Evolutionary conservation across 225 moss, liverwort and hornwort species (phyloP).

Genomic region (Polytrichum commune): DNA sequence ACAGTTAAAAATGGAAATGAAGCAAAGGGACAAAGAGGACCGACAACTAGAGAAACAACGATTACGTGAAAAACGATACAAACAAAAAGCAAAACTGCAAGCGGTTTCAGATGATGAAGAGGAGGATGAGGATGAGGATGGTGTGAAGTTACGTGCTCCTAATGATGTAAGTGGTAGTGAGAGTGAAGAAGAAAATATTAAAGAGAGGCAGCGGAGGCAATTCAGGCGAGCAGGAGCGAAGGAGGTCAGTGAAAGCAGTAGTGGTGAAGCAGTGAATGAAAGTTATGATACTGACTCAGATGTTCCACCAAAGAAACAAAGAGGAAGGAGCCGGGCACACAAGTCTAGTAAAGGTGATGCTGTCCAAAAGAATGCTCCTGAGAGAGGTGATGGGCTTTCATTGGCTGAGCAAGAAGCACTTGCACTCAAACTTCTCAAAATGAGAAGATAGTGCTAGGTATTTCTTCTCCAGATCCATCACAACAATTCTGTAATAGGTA

Average conservation of each 20-base stretch:
- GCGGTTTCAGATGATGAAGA: constrained; percentile 45
- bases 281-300: constrained; percentile 20
- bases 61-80: constrained; percentile 72
- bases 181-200: constrained; percentile 44
- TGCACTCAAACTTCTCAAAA: constrained; percentile 70
- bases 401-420: constrained; percentile 85
- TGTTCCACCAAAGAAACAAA: constrained; percentile 15
- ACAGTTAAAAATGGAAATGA: constrained; percentile 87
- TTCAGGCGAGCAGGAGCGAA: constrained; percentile 27
- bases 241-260: constrained; percentile 24
- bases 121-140: constrained; percentile 43
- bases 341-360: constrained; percentile 10
- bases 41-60: constrained; percentile 77
- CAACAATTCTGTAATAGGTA: neutral
- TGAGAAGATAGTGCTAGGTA: constrained; percentile 28
- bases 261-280: constrained; percentile 11
- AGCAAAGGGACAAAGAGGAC: constrained; percentile 88
- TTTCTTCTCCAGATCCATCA: neutral
- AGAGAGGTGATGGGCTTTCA: constrained; percentile 51
- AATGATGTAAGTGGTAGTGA: constrained; percentile 32
- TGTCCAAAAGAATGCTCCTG: constrained; percentile 19
- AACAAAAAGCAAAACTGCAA: constrained; percentile 61
- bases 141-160: constrained; percentile 22
- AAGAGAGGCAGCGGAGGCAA: constrained; percentile 40
- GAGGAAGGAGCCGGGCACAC: constrained; percentile 11